A percentile compares a stretch with the other conserved stretches of the same genome.
Conservation (phyloP, 2,329 filamentous ascomycete species). For the Alternaria sp. region DNA sequence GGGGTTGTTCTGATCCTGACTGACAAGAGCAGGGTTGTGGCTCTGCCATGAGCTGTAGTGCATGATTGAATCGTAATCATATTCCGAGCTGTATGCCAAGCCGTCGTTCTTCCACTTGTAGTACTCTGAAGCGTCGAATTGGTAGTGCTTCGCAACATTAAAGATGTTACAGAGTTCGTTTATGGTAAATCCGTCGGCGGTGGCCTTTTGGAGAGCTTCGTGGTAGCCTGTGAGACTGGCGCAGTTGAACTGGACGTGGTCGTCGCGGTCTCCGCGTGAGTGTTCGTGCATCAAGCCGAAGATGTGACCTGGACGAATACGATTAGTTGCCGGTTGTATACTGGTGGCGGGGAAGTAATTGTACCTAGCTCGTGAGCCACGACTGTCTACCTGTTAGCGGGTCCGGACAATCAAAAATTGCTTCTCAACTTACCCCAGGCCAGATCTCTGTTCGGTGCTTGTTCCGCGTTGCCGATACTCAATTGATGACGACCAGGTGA, state of each 20-base stretch:
- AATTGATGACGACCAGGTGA: background rate
- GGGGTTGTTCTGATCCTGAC: background rate
- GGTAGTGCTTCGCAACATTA: background rate
- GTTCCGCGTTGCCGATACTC: background rate
- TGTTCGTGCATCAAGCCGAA: slow-evolving; percentile 5
- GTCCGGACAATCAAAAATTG: background rate
- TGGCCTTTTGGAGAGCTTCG: background rate
- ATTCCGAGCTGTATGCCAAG: background rate
- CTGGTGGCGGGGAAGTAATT: background rate
- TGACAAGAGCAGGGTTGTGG: background rate
- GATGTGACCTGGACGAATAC: background rate
- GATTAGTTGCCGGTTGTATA: background rate
- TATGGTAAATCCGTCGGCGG: background rate
- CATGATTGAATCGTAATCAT: slow-evolving; percentile 3
- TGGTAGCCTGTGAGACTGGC: background rate
- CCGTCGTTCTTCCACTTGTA: background rate
- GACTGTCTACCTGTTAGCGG: background rate
- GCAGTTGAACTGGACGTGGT: slow-evolving; percentile 1
- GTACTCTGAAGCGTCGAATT: background rate
- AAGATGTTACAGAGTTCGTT: background rate
- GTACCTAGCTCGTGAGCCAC: background rate
- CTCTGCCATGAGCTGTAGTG: slow-evolving; percentile 1
- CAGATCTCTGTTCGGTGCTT: background rate
- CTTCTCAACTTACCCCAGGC: background rate
- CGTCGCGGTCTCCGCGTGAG: slow-evolving; percentile 2